A percentile compares a stretch with the other conserved stretches of the same genome.
Evolutionary conservation across 192 early-diverging fungal genomes (phyloP).

Genomic region (Podila epigama): DNA sequence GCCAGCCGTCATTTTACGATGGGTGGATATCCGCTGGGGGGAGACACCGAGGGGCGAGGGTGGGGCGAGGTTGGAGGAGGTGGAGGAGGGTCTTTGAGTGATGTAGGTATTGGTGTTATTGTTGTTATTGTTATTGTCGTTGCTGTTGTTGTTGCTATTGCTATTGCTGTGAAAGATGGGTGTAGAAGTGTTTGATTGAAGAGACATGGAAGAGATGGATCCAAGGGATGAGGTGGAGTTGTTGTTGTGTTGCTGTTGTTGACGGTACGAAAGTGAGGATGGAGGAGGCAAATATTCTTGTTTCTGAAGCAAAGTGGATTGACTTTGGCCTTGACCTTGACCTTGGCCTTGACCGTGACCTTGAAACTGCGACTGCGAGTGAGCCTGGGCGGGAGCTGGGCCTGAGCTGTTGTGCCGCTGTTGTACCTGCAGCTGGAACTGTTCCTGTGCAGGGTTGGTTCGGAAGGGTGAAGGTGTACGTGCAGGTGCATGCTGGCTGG

Average conservation of each 20-base stretch:
- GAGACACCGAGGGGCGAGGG: constrained; percentile 2
- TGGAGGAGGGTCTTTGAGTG: constrained; percentile 9
- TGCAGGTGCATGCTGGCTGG: not conserved
- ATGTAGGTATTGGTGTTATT: not conserved
- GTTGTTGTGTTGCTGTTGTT: constrained; percentile 13
- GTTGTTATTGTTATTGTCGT: not conserved
- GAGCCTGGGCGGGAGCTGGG: not conserved
- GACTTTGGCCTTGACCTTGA: not conserved
- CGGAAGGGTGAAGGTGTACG: constrained; percentile 10
- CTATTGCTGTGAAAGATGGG: not conserved
- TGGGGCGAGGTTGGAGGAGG: not conserved
- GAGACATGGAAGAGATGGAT: constrained; percentile 6
- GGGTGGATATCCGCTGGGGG: constrained; percentile 15
- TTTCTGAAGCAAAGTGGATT: not conserved
- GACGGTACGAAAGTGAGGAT: not conserved
- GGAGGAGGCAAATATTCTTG: constrained; percentile 4
- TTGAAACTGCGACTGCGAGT: too few species aligned
- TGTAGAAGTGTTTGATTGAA: constrained; percentile 16
- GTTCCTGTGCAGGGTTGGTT: constrained; percentile 2
- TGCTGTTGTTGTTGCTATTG: not conserved
- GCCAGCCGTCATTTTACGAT: constrained; percentile 40
- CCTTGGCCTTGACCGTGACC: too few species aligned
- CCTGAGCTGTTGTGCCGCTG: not conserved
- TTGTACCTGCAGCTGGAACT: not conserved
- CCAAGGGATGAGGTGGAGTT: constrained; percentile 12